A percentile compares a stretch with the other conserved stretches of the same genome.
Evolutionary conservation across 257 asterid genomes (phyloP).

Genomic region (Nicotiana benthamiana): DNA sequence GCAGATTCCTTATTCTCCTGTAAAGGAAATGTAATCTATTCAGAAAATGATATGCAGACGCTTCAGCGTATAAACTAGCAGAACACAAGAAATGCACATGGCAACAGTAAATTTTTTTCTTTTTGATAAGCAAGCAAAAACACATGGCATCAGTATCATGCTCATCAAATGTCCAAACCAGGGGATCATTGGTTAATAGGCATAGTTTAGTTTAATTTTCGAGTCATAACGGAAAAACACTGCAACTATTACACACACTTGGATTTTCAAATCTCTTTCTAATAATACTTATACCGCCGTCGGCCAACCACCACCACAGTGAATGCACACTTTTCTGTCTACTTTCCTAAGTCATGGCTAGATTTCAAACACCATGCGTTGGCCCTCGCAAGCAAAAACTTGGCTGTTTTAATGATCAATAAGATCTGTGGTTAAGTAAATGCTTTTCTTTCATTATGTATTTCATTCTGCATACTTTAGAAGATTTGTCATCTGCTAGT

Average conservation of each 20-base stretch:
- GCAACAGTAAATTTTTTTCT: not conserved
- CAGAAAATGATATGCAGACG: constrained; percentile 5
- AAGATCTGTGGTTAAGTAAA: not conserved
- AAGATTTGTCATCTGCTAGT: not conserved
- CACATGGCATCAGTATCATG: not conserved
- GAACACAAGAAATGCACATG: not conserved
- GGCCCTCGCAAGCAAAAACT: not conserved
- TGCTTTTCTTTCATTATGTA: not conserved
- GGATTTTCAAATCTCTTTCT: not conserved
- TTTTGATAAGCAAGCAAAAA: not conserved
- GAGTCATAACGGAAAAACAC: not conserved
- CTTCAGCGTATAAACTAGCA: not conserved
- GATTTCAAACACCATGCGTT: not conserved
- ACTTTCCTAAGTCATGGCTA: not conserved
- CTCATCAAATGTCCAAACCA: not conserved
- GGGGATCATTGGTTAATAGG: not conserved
- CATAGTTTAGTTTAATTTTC: not conserved
- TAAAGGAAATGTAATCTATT: constrained; percentile 1
- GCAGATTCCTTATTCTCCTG: constrained; percentile 51
- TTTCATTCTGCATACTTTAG: not conserved
- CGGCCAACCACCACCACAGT: not conserved
- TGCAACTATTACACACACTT: not conserved
- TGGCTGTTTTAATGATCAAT: not conserved
- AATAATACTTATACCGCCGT: not conserved
- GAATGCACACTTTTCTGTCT: not conserved